A percentile compares a stretch with the other conserved stretches of the same genome.
Evolutionary conservation across 345 rosid species (phyloP).

Genomic region (Sisymbrium irio): DNA sequence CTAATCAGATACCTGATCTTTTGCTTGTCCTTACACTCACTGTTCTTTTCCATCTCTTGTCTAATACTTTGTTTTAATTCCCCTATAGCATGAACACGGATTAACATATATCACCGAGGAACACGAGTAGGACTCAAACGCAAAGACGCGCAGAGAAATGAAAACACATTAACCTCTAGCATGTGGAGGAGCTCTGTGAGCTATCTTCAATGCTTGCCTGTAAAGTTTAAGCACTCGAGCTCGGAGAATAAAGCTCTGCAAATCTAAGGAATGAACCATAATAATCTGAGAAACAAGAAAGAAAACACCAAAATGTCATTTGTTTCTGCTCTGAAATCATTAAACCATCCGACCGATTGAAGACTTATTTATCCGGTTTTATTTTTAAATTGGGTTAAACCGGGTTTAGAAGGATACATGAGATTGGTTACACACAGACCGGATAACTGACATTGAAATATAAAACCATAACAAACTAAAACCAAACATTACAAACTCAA

Average conservation of each 20-base stretch:
- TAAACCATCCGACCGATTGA: too few relatives aligned
- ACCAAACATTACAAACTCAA: too few relatives aligned
- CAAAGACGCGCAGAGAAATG: not conserved
- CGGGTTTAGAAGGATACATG: not conserved
- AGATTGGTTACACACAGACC: not conserved
- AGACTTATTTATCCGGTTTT: too few relatives aligned
- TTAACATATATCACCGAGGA: not conserved
- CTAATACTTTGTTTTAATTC: slow-evolving; percentile 59
- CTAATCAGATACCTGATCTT: slow-evolving; percentile 69
- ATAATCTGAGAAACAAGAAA: slow-evolving; percentile 15
- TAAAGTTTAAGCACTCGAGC: too few relatives aligned
- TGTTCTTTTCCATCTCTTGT: slow-evolving; percentile 69
- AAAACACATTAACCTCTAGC: slow-evolving; percentile 52
- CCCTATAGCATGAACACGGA: slow-evolving; percentile 28
- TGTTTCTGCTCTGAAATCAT: too few relatives aligned
- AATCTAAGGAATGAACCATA: slow-evolving; percentile 53
- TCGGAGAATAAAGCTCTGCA: too few relatives aligned
- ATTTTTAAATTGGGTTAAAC: not conserved
- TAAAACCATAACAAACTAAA: too few relatives aligned
- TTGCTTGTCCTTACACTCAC: slow-evolving; percentile 61
- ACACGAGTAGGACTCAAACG: not conserved
- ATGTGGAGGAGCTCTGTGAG: too few relatives aligned
- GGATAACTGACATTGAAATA: not conserved
- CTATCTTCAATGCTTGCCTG: too few relatives aligned
- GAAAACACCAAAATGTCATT: not conserved